phyloP scores from a whole-genome alignment of 805 yeast genomes.

The Lipomyces yamanashiensis region DNA sequence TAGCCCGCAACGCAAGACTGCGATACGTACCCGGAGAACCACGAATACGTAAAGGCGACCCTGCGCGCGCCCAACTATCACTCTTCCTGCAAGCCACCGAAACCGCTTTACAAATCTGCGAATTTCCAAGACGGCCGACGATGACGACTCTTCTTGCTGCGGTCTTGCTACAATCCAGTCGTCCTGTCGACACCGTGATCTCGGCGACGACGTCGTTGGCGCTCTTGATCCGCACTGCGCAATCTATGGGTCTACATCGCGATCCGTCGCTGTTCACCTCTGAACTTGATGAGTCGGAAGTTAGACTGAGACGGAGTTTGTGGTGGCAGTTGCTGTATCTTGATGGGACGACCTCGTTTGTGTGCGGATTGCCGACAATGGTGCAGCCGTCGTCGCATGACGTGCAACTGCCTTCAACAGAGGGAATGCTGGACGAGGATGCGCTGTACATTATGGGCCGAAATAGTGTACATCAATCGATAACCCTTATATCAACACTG shows the following conservation, averaged over 20 bases:
- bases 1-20: slow-evolving; percentile 4
- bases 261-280: slow-evolving; percentile 12
- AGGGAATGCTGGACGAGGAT: slow-evolving; percentile 17
- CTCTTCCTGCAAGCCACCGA: neutral
- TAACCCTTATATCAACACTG: neutral
- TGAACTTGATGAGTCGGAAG: neutral
- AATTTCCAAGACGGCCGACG: slow-evolving; percentile 8
- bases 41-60: slow-evolving; percentile 3
- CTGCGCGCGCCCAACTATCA: neutral
- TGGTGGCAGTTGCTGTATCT: slow-evolving; percentile 12
- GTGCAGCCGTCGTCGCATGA: slow-evolving; percentile 3
- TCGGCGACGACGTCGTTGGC: slow-evolving; percentile 1
- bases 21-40: slow-evolving; percentile 5
- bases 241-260: slow-evolving; percentile 20
- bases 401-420: slow-evolving; percentile 1
- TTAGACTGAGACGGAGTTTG: slow-evolving; percentile 5
- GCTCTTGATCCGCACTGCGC: slow-evolving; percentile 13
- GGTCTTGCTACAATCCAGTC: neutral
- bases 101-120: slow-evolving; percentile 4
- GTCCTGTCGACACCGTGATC: slow-evolving; percentile 3
- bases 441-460: slow-evolving; percentile 7
- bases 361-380: slow-evolving; percentile 7
- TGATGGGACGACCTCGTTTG: slow-evolving; percentile 2
- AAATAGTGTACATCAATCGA: neutral
- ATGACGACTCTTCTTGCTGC: slow-evolving; percentile 5